Conservation (phyloP, 1,284 basidiomycete species). For the Cerrena zonata region DNA sequence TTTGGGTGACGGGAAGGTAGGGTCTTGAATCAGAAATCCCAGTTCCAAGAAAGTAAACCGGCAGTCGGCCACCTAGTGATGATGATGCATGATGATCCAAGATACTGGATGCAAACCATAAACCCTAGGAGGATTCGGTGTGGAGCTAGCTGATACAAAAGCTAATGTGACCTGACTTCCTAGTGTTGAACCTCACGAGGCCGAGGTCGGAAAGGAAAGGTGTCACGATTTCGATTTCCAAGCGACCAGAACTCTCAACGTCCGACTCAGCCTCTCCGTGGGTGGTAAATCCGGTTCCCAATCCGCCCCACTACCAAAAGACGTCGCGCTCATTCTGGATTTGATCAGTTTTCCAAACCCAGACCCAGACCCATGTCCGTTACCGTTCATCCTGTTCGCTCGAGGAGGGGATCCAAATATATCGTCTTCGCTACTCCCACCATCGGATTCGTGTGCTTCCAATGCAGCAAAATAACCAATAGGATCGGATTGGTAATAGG, state of each 20-base stretch:
- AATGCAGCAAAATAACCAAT: constrained; percentile 14
- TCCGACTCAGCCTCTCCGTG: constrained; percentile 42
- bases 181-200: neutral
- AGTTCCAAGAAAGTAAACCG: no score
- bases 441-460: neutral
- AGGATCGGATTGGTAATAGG: constrained; percentile 34
- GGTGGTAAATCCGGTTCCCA: constrained; percentile 6
- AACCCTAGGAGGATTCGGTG: no score
- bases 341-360: constrained; percentile 9
- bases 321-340: neutral
- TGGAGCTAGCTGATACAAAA: no score
- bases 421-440: neutral
- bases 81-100: no score
- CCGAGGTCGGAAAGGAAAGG: neutral
- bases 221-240: constrained; percentile 40
- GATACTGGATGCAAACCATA: no score
- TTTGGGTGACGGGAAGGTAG: no score
- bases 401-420: neutral
- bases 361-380: no score
- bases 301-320: no score
- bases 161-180: no score
- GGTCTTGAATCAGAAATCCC: no score
- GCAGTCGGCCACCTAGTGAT: no score
- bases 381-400: neutral
- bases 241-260: constrained; percentile 51